A percentile compares a stretch with the other conserved stretches of the same genome.
phyloP scores from a whole-genome alignment of 148 eudicot genomes.

The Limonium bicolor region DNA sequence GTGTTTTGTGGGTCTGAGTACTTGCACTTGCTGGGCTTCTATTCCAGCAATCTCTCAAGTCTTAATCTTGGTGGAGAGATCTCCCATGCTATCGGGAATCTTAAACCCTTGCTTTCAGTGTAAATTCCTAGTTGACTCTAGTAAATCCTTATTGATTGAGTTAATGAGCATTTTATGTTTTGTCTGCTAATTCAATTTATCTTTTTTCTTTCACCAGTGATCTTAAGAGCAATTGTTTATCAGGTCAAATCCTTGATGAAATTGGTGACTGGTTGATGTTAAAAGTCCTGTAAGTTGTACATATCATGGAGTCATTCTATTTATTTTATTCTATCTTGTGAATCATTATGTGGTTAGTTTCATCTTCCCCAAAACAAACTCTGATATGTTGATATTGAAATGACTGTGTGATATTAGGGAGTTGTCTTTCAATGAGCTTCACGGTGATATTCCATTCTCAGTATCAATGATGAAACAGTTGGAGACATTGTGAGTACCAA shows the following conservation, averaged over 20 bases:
- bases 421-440: slow-evolving; percentile 67
- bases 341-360: neutral
- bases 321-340: neutral
- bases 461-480: slow-evolving; percentile 82
- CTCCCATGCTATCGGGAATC: slow-evolving; percentile 79
- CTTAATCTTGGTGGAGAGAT: slow-evolving; percentile 94
- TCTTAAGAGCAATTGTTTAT: slow-evolving; percentile 55
- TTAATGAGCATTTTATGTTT: too few species aligned
- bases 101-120: slow-evolving; percentile 57
- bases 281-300: slow-evolving; percentile 48
- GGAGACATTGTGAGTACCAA: slow-evolving; percentile 59
- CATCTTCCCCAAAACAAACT: neutral
- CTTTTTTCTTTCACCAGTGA: slow-evolving; percentile 38
- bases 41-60: slow-evolving; percentile 69
- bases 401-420: slow-evolving; percentile 32
- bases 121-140: slow-evolving; percentile 21
- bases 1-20: slow-evolving; percentile 9
- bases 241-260: slow-evolving; percentile 97
- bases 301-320: too few species aligned
- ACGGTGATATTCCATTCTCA: slow-evolving; percentile 90
- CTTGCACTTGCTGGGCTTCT: too few species aligned
- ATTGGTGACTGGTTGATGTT: slow-evolving; percentile 80
- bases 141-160: too few species aligned
- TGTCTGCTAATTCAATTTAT: too few species aligned
- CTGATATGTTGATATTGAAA: neutral